phyloP scores from a whole-genome alignment of 73 alveolate species.

The Paramecium sonneborni region DNA sequence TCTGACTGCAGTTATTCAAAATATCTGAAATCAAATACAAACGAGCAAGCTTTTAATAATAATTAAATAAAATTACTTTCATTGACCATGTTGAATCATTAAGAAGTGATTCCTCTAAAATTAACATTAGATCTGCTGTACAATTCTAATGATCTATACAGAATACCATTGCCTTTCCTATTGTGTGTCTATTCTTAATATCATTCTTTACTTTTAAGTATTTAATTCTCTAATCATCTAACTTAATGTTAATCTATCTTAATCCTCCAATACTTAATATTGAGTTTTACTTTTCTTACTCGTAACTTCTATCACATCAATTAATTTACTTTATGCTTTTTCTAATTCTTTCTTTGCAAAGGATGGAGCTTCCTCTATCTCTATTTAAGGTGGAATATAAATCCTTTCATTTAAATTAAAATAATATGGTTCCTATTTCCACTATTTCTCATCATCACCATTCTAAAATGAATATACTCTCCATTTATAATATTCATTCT shows the following conservation, averaged over 20 bases:
- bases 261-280: neutral
- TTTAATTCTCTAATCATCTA: conserved; percentile 33
- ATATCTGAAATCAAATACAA: conserved; percentile 52
- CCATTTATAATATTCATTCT: conserved; percentile 64
- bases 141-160: conserved; percentile 56
- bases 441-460: conserved; percentile 62
- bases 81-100: neutral
- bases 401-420: conserved; percentile 28
- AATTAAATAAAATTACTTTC: neutral
- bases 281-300: neutral
- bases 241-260: conserved; percentile 30
- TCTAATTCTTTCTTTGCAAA: conserved; percentile 33
- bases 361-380: conserved; percentile 43
- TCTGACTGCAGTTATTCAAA: neutral
- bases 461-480: conserved; percentile 34
- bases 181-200: neutral
- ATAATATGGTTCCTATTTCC: conserved; percentile 63
- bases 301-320: neutral
- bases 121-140: conserved; percentile 56
- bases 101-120: neutral
- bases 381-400: conserved; percentile 47
- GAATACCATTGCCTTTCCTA: conserved; percentile 66
- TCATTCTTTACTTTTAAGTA: conserved; percentile 7
- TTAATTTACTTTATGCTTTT: neutral
- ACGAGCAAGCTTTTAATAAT: neutral